Percentiles rank a stretch among this genome's conserved stretches.
These are phyloP conservation scores for Cyanophora paradoxa DNA, from an alignment of 78 protist genomes.

Conservation along the genomic window DNA sequence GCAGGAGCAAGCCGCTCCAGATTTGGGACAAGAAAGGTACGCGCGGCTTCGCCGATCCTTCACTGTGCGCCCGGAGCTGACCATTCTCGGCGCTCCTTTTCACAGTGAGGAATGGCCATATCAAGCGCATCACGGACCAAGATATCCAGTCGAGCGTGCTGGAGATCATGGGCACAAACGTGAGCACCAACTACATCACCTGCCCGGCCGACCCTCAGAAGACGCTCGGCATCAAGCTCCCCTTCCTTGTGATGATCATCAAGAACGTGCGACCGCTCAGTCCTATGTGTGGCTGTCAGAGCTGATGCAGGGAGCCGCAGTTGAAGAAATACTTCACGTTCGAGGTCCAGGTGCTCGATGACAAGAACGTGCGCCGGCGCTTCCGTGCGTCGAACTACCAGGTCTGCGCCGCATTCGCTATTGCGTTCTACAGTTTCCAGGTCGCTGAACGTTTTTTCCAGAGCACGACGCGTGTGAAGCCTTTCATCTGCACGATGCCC, in stretches of 20 bases:
- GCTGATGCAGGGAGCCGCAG: conserved; percentile 3
- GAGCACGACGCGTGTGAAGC: conserved; percentile 82
- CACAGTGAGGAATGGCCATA: conserved; percentile 82
- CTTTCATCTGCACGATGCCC: conserved; percentile 95
- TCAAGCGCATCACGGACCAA: conserved; percentile 86
- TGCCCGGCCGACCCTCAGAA: conserved; percentile 76
- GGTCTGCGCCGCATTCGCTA: conserved; percentile 2
- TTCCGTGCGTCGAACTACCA: conserved; percentile 94
- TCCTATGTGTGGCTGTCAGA: background rate
- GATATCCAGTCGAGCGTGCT: conserved; percentile 86
- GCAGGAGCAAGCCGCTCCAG: conserved; percentile 83
- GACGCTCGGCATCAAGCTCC: conserved; percentile 94
- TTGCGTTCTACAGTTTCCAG: background rate
- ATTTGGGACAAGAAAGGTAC: conserved; percentile 88
- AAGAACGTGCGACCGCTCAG: conserved; percentile 63
- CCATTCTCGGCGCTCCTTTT: too few relatives aligned
- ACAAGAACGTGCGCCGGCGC: conserved; percentile 76
- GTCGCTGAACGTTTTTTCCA: conserved; percentile 8
- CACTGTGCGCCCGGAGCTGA: background rate
- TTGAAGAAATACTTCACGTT: conserved; percentile 89
- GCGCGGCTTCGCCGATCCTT: conserved; percentile 4
- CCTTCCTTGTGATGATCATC: conserved; percentile 86
- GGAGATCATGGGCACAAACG: conserved; percentile 83
- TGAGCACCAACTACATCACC: conserved; percentile 72
- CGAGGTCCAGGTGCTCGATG: conserved; percentile 93